Base-by-base conservation (phyloP, 2,329 filamentous ascomycete species). In the Epichloe amarillans region DNA sequence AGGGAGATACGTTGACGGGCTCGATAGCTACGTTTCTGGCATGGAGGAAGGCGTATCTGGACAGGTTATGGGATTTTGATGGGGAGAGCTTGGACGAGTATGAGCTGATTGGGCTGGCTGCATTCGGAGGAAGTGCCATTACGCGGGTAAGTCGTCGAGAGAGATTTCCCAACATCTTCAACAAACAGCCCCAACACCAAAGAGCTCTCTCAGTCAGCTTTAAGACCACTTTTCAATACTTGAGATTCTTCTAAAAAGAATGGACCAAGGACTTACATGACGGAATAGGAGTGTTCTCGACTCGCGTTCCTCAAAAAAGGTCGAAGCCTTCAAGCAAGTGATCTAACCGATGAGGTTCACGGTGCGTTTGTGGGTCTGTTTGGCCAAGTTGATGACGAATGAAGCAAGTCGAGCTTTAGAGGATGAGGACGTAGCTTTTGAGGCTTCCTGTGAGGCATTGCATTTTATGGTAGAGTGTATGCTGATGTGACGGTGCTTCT, bases 1-100 rank as follows among this genome's bases (percentile, higher is more conserved):
- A 98, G 69, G 93, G 93, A 2, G 93, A 98, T 69, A 97, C 93
- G 4, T 72, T 98, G 57, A 97, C 93, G 0, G 93, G 93, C 1
- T 83, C 83, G 36, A 72, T 98, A 56, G 93, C 86, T 1, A 97
- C 93, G 3, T 81, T 98, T 57, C 68, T 97, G 56, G 90, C 81
- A 1, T 98, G 91, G 83, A 77, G 91, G 54, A 83, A 83, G 64
- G 88, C 88, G 21, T 98, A 98, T 66, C 73, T 88, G 50, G 86
- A 95, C 52, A 75, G 76, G 30, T 67, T 96, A 4, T 97, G 91
- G 91, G 74, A 79, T 53, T 67, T 72, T 7, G 71, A 73, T 39
- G 67, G 59, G 59, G 71, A 64, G 17, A 69, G 72, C 19, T 62
- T 78, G 14, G 69, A 70, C 5, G 57, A 71, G 42, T 70, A 74